Evolutionary conservation across 805 yeast genomes (phyloP), one percentile per base, ranked within the genome.

Genomic region (baker's yeast (Saccharomyces cerevisiae)): DNA sequence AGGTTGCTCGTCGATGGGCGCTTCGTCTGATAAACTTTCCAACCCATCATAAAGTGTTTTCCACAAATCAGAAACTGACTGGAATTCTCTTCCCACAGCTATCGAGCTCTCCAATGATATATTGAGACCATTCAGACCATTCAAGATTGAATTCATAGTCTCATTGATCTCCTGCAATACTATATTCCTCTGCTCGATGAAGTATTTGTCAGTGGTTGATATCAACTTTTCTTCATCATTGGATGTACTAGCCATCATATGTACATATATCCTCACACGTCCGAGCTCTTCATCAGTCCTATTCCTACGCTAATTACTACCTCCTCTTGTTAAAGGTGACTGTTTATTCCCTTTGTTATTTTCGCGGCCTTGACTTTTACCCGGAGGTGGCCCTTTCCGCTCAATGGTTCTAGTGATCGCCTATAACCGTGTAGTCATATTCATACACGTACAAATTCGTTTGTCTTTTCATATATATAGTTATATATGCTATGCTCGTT

Each of bases 11-110:
- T 36, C 43, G 6, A 36, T 17, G 43, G 43, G 43, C 43, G 17
- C 53, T 36, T 51, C 57, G 14, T 53, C 55, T 17, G 48, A 17
- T 22, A 52, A 36, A 17, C 56, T 49, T 30, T 62, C 71, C 22
- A 75, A 50, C 0, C 82, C 82, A 62, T 81, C 80, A 61, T 86
- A 85, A 62, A 86, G 85, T 41, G 77, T 77, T 32, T 77, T 72
- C 95, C 95, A 87, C 36, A 86, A 72, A n/a, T 76, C 70, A 2
- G 90, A 79, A 14, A 85, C 87, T 51, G 80, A 79, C 54, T 85
- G 87, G 61, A 86, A 87, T 56, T 85, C 91, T 62, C 82, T 82
- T 1, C 94, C 91, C 2, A 87, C 88, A 24, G 85, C 84, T 14
- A 85, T 77, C 2, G 83, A 79, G 47, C 80, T 82, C 59, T 84